phyloP scores from a whole-genome alignment of 2,329 filamentous ascomycete species.

The Gaeumannomyces sp. region DNA sequence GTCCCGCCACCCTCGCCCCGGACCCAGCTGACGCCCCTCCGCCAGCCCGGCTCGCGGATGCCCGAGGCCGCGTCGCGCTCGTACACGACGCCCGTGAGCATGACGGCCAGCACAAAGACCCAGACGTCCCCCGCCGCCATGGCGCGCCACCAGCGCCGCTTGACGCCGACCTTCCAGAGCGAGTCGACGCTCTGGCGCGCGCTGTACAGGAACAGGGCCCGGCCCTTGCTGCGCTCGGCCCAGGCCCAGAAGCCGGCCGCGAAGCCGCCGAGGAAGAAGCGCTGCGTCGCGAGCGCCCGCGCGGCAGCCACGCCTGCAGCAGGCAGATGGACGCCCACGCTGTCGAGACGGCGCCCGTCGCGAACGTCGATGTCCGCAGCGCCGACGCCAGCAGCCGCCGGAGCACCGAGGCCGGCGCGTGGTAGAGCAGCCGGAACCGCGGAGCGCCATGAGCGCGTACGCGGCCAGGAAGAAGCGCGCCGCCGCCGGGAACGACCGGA shows the following conservation, averaged over 20 bases:
- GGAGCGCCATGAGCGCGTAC: constrained; percentile 66
- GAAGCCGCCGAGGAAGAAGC: constrained; percentile 86
- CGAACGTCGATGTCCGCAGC: constrained; percentile 68
- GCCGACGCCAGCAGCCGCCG: constrained; percentile 62
- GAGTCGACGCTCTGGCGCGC: constrained; percentile 74
- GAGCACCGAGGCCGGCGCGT: constrained; percentile 61
- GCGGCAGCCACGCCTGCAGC: constrained; percentile 74
- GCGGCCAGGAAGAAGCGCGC: constrained; percentile 72
- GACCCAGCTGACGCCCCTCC: constrained; percentile 69
- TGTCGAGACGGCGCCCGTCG: constrained; percentile 77
- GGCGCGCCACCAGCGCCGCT: constrained; percentile 81
- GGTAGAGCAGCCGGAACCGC: constrained; percentile 60
- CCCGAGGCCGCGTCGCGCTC: constrained; percentile 59
- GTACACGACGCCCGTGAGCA: constrained; percentile 70
- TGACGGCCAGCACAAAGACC: constrained; percentile 74
- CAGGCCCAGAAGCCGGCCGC: constrained; percentile 81
- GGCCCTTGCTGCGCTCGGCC: constrained; percentile 58
- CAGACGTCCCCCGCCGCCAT: constrained; percentile 77
- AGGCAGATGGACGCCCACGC: constrained; percentile 87
- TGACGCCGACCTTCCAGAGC: constrained; percentile 89
- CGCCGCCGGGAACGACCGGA: constrained; percentile 72
- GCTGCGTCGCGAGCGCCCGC: constrained; percentile 70
- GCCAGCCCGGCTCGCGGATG: constrained; percentile 58
- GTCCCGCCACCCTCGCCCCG: constrained; percentile 69
- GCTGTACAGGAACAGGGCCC: constrained; percentile 71